These are phyloP conservation scores for Aspergillus ustus DNA, from an alignment of 2,329 filamentous ascomycete genomes.

Conservation along the genomic window DNA sequence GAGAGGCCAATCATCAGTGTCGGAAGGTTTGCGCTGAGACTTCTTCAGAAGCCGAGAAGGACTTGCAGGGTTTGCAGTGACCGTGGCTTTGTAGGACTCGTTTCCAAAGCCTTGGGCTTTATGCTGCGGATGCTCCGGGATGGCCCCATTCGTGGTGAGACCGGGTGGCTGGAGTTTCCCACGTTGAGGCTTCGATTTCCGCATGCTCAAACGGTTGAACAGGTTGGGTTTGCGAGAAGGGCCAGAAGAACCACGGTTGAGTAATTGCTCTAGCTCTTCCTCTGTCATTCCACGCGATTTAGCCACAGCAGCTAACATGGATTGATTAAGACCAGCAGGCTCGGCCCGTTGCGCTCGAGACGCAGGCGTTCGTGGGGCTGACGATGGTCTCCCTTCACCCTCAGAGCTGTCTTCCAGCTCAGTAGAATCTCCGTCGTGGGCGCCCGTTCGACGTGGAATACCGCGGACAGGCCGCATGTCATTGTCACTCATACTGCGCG, in stretches of 20 bases:
- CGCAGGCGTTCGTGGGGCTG: constrained; percentile 7
- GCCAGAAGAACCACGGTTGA: constrained; percentile 34
- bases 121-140: constrained; percentile 20
- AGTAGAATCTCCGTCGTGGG: constrained; percentile 65
- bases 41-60: constrained; percentile 37
- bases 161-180: constrained; percentile 57
- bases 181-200: constrained; percentile 33
- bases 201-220: constrained; percentile 39
- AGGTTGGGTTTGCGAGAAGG: constrained; percentile 36
- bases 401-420: constrained; percentile 66
- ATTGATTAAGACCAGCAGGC: constrained; percentile 31
- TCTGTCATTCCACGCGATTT: constrained; percentile 62
- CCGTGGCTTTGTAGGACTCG: constrained; percentile 20
- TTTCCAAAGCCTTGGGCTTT: constrained; percentile 13
- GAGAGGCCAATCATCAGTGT: constrained; percentile 34
- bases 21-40: constrained; percentile 26
- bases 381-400: constrained; percentile 43
- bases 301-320: constrained; percentile 40
- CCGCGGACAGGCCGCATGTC: constrained; percentile 65
- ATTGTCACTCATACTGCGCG: constrained; percentile 76
- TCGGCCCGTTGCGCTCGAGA: constrained; percentile 8
- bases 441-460: constrained; percentile 62
- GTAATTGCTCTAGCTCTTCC: constrained; percentile 40
- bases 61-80: constrained; percentile 22
- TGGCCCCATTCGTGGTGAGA: constrained; percentile 31